Evolutionary conservation across 257 asterid species (phyloP).

Genomic region (Lycium ferocissimum): DNA sequence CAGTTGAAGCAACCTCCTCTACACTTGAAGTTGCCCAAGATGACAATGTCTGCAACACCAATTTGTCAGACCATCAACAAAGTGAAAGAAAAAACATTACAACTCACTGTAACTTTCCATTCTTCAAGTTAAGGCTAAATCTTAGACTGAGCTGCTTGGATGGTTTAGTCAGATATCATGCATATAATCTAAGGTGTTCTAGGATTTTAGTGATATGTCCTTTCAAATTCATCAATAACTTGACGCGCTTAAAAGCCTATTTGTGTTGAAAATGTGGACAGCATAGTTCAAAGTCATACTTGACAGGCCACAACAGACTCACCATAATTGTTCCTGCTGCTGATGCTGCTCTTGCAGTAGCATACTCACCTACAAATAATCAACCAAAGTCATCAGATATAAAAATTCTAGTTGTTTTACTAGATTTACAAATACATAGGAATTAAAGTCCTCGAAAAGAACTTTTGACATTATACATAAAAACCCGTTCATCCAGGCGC

Average conservation of each 20-base stretch:
- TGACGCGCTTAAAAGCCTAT: no score
- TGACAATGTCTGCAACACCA: constrained; percentile 68
- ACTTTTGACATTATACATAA: neutral
- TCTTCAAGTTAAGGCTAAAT: neutral
- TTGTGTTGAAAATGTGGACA: neutral
- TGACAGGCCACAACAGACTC: constrained; percentile 2
- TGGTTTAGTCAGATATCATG: neutral
- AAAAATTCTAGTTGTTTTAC: neutral
- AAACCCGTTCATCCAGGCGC: neutral
- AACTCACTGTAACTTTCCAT: no score
- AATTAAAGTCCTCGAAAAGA: neutral
- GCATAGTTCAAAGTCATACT: neutral
- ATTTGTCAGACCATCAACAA: constrained; percentile 30
- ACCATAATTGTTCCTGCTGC: constrained; percentile 98
- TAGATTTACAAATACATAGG: neutral
- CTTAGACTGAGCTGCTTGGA: neutral
- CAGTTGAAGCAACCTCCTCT: constrained; percentile 88
- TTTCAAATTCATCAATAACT: no score
- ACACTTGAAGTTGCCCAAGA: constrained; percentile 69
- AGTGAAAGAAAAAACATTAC: neutral
- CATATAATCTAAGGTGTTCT: no score
- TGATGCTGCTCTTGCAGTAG: constrained; percentile 97
- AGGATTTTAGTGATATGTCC: no score
- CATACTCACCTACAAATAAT: constrained; percentile 82
- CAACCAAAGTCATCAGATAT: constrained; percentile 28